Conservation (phyloP, 2,329 filamentous ascomycete species). For the Xylaria sp. region DNA sequence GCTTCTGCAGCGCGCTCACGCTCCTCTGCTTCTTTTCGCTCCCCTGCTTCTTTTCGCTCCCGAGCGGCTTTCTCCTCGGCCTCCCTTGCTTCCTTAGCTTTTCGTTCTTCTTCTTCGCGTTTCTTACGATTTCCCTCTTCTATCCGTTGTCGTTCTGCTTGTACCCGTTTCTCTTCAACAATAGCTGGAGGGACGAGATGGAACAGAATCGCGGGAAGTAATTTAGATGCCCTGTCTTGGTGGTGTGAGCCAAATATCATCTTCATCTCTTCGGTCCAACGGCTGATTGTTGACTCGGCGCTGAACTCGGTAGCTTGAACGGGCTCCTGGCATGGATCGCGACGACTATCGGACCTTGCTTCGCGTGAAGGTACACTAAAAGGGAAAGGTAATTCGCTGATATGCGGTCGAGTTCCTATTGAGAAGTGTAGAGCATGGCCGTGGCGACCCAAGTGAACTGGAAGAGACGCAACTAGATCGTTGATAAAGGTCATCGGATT, state of each 20-base stretch:
- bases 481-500: slow-evolving; percentile 67
- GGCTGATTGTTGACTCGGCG: slow-evolving; percentile 74
- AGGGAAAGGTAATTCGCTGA: slow-evolving; percentile 61
- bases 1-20: slow-evolving; percentile 71
- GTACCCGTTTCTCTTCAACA: slow-evolving; percentile 77
- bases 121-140: slow-evolving; percentile 70
- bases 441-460: slow-evolving; percentile 57
- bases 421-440: slow-evolving; percentile 70
- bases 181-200: slow-evolving; percentile 85
- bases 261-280: slow-evolving; percentile 91
- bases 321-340: slow-evolving; percentile 68
- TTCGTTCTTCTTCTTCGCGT: slow-evolving; percentile 73
- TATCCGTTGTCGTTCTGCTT: slow-evolving; percentile 65
- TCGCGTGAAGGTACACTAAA: slow-evolving; percentile 53
- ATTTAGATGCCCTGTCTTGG: slow-evolving; percentile 74
- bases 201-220: slow-evolving; percentile 76
- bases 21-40: slow-evolving; percentile 78
- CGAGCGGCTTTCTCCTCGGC: slow-evolving; percentile 73
- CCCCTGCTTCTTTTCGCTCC: slow-evolving; percentile 76
- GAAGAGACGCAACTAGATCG: slow-evolving; percentile 66
- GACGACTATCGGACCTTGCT: slow-evolving; percentile 60
- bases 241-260: slow-evolving; percentile 81
- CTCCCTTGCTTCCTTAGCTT: slow-evolving; percentile 76
- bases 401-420: slow-evolving; percentile 62
- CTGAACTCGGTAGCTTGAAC: slow-evolving; percentile 81